Evolutionary conservation across 305 asterid genomes (phyloP).

Genomic region (Petunia hybrid): DNA sequence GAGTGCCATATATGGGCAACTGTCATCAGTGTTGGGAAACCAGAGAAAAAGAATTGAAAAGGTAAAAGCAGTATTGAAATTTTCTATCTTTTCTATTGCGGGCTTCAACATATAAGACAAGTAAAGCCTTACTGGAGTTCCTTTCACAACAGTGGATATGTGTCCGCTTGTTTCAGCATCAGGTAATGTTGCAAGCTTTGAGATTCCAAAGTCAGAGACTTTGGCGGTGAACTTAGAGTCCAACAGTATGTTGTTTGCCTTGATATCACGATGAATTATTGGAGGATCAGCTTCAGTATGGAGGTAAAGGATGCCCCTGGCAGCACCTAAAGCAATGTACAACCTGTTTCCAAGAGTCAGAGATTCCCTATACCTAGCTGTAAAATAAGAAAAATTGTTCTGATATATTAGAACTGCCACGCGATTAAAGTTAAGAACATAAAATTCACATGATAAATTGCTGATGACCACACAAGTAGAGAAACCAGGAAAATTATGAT

Average conservation of each 20-base stretch:
- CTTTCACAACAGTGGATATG: slow-evolving; percentile 80
- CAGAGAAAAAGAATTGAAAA: slow-evolving; percentile 26
- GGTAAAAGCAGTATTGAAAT: slow-evolving; percentile 14
- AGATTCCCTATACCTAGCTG: slow-evolving; percentile 69
- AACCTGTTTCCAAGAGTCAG: slow-evolving; percentile 72
- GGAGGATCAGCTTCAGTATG: slow-evolving; percentile 98
- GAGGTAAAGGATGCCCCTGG: slow-evolving; percentile 91
- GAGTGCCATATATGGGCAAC: slow-evolving; percentile 14
- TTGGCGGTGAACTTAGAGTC: slow-evolving; percentile 82
- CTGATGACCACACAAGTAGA: not conserved
- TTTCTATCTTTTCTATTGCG: not conserved
- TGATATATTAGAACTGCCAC: not conserved
- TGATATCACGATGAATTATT: slow-evolving; percentile 92
- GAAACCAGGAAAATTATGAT: slow-evolving; percentile 2
- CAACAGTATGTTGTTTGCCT: slow-evolving; percentile 85
- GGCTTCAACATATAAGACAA: not conserved
- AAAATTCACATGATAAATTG: not conserved
- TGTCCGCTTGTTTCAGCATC: slow-evolving; percentile 65
- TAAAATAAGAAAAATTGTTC: slow-evolving; percentile 29
- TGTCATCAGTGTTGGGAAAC: slow-evolving; percentile 16
- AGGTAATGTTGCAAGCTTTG: slow-evolving; percentile 81
- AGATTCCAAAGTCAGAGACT: slow-evolving; percentile 95
- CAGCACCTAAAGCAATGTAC: slow-evolving; percentile 74
- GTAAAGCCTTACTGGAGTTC: slow-evolving; percentile 78
- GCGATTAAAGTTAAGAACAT: slow-evolving; percentile 12